Percentiles rank a stretch among this genome's conserved stretches.
Evolutionary conservation across 2,329 filamentous ascomycete genomes (phyloP).

Genomic region (Podosphaera fusca): DNA sequence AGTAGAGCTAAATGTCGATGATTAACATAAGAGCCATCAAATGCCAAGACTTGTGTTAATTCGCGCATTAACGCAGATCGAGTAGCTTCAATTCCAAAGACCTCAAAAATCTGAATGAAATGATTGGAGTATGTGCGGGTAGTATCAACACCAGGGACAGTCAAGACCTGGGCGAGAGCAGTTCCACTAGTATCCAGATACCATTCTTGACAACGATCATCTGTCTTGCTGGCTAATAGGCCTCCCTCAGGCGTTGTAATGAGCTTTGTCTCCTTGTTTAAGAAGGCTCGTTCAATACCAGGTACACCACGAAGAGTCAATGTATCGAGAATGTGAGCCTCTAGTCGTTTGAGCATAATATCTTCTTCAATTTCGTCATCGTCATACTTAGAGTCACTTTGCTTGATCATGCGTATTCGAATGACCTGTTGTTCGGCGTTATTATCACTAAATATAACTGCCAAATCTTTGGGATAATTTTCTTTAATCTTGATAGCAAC

Average conservation of each 20-base stretch:
- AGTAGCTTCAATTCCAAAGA: slow-evolving; percentile 90
- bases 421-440: slow-evolving; percentile 91
- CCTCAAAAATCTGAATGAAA: slow-evolving; percentile 79
- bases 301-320: slow-evolving; percentile 76
- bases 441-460: slow-evolving; percentile 92
- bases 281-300: slow-evolving; percentile 76
- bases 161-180: slow-evolving; percentile 59
- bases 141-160: slow-evolving; percentile 71
- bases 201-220: slow-evolving; percentile 68
- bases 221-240: slow-evolving; percentile 49
- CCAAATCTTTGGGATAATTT: slow-evolving; percentile 63
- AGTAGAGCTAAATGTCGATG: slow-evolving; percentile 89
- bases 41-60: slow-evolving; percentile 77
- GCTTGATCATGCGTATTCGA: slow-evolving; percentile 60
- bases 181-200: slow-evolving; percentile 90
- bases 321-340: slow-evolving; percentile 76
- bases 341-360: slow-evolving; percentile 75
- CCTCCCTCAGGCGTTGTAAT: slow-evolving; percentile 46
- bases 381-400: slow-evolving; percentile 50
- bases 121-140: slow-evolving; percentile 82
- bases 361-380: slow-evolving; percentile 62
- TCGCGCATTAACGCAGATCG: slow-evolving; percentile 71
- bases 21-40: slow-evolving; percentile 98
- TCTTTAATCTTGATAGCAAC: slow-evolving; percentile 78
- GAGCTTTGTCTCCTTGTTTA: slow-evolving; percentile 57